phyloP scores from a whole-genome alignment of 176 grass and related monocot species.

The Pontederia paniculata region DNA sequence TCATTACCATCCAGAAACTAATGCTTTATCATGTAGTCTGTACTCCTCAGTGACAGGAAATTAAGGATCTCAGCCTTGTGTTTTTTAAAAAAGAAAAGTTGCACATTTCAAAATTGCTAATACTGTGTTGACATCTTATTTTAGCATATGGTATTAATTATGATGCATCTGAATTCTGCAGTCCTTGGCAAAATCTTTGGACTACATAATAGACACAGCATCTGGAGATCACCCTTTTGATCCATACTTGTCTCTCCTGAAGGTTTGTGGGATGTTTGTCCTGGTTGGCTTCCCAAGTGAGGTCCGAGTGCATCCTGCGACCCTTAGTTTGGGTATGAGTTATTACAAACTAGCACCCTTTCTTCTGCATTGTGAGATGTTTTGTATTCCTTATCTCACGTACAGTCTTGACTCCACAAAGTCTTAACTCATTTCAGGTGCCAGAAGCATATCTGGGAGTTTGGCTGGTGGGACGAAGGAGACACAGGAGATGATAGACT shows the following conservation, averaged over 20 bases:
- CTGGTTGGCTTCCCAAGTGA: constrained; percentile 54
- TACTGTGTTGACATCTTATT: neutral
- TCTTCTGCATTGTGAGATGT: neutral
- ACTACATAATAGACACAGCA: constrained; percentile 76
- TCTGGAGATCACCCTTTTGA: constrained; percentile 75
- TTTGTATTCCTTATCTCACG: neutral
- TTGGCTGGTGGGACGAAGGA: constrained; percentile 42
- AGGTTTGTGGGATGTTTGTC: constrained; percentile 48
- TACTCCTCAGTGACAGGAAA: too few species aligned
- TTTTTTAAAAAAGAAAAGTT: too few species aligned
- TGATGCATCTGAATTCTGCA: constrained; percentile 15
- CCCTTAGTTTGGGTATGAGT: constrained; percentile 44
- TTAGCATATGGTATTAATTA: neutral
- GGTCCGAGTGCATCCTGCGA: constrained; percentile 48
- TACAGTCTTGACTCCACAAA: neutral
- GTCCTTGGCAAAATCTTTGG: constrained; percentile 42
- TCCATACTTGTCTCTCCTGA: constrained; percentile 57
- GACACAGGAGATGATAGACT: constrained; percentile 53
- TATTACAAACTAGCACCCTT: neutral
- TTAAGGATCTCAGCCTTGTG: too few species aligned
- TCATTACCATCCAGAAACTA: too few species aligned
- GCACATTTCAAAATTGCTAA: too few species aligned
- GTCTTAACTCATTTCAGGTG: constrained; percentile 22
- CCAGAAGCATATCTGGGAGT: constrained; percentile 48
- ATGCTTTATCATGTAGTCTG: too few species aligned